Evolutionary conservation across 140 eudicot genomes (phyloP).

Genomic region (Anethum foeniculum): DNA sequence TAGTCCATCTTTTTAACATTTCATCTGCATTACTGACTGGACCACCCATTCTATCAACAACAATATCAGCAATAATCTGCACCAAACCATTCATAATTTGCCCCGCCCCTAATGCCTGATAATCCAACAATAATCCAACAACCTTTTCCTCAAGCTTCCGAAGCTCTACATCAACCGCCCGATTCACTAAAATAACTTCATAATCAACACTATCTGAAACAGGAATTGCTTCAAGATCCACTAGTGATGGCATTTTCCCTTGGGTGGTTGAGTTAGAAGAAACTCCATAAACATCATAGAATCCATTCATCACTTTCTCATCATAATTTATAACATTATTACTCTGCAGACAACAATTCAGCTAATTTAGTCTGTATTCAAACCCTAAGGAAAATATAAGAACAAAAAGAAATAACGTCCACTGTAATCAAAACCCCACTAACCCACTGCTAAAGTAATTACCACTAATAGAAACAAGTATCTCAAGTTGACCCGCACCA

Average conservation of each 20-base stretch:
- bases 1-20: constrained; percentile 63
- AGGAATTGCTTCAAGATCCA: constrained; percentile 56
- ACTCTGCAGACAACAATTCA: constrained; percentile 49
- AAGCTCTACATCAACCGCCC: constrained; percentile 52
- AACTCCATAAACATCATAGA: constrained; percentile 78
- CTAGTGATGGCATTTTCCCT: constrained; percentile 69
- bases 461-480: not conserved
- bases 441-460: not conserved
- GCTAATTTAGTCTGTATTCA: constrained; percentile 2
- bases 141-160: constrained; percentile 72
- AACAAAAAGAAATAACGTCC: not conserved
- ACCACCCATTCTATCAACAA: constrained; percentile 89
- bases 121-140: constrained; percentile 39
- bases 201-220: constrained; percentile 49
- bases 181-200: constrained; percentile 78
- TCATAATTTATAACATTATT: constrained; percentile 74
- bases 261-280: constrained; percentile 45
- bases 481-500: not conserved
- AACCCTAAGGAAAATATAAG: not conserved
- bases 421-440: not conserved
- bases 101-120: constrained; percentile 34
- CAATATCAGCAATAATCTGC: constrained; percentile 64
- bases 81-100: constrained; percentile 41
- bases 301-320: constrained; percentile 83
- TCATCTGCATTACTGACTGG: constrained; percentile 84